phyloP scores from a whole-genome alignment of 2,329 filamentous ascomycete species.

The Coniochaeta pulveracea region DNA sequence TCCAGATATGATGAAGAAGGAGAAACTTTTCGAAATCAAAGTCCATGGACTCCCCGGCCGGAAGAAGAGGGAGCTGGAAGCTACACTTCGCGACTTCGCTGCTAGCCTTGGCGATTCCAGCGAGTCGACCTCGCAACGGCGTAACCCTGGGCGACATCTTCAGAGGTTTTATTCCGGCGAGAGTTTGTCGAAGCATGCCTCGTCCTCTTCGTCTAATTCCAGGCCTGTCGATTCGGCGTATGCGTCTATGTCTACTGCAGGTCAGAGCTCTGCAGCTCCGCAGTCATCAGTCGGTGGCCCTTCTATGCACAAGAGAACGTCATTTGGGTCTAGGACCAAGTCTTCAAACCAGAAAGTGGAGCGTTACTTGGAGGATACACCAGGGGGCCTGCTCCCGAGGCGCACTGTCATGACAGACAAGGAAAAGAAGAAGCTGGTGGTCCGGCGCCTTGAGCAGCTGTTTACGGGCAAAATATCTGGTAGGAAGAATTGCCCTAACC shows the following conservation, averaged over 20 bases:
- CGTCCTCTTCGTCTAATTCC: slow-evolving; percentile 40
- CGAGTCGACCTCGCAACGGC: slow-evolving; percentile 25
- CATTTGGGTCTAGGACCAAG: slow-evolving; percentile 17
- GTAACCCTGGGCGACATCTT: slow-evolving; percentile 26
- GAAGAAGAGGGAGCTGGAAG: slow-evolving; percentile 69
- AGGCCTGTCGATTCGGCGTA: slow-evolving; percentile 51
- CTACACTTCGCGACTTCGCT: slow-evolving; percentile 60
- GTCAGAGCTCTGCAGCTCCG: slow-evolving; percentile 15
- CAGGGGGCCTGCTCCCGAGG: slow-evolving; percentile 54
- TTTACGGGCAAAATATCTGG: slow-evolving; percentile 60
- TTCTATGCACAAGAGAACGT: not conserved
- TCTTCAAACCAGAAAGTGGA: slow-evolving; percentile 51
- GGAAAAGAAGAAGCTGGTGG: slow-evolving; percentile 66
- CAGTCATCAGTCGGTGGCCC: slow-evolving; percentile 27
- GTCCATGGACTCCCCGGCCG: slow-evolving; percentile 60
- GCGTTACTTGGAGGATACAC: slow-evolving; percentile 62
- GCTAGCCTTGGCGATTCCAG: slow-evolving; percentile 44
- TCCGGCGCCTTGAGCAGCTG: slow-evolving; percentile 65
- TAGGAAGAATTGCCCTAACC: slow-evolving; percentile 21
- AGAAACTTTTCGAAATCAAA: slow-evolving; percentile 76
- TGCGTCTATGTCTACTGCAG: slow-evolving; percentile 52
- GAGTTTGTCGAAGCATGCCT: slow-evolving; percentile 38
- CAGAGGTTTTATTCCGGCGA: slow-evolving; percentile 29
- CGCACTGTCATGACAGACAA: slow-evolving; percentile 55
- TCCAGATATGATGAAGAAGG: slow-evolving; percentile 55